Conservation (phyloP, 1,284 basidiomycete species). For the Heterobasidion annosum region DNA sequence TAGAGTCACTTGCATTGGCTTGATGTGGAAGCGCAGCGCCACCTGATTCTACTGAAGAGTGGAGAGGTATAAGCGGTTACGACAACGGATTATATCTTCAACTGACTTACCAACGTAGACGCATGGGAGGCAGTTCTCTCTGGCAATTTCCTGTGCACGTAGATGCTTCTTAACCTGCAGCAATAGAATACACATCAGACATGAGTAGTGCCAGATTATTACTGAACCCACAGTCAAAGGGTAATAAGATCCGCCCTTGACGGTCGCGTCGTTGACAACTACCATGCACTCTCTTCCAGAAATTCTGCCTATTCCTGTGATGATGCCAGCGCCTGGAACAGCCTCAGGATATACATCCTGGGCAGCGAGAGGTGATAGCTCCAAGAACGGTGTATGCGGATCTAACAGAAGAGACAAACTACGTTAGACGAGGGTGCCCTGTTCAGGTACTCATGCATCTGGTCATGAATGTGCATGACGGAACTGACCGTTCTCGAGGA, state of each 20-base stretch:
- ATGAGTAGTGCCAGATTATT: neutral
- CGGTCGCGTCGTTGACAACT: conserved; percentile 90
- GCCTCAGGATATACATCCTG: conserved; percentile 81
- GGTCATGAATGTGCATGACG: neutral
- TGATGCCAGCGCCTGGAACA: conserved; percentile 85
- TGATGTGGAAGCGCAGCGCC: conserved; percentile 91
- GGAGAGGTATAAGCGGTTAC: neutral
- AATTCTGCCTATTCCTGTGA: conserved; percentile 82
- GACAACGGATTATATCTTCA: neutral
- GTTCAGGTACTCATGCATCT: neutral
- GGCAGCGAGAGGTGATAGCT: conserved; percentile 81
- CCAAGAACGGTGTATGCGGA: conserved; percentile 84
- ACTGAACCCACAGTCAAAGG: conserved; percentile 68
- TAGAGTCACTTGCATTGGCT: conserved; percentile 54
- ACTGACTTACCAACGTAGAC: conserved; percentile 73
- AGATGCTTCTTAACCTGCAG: conserved; percentile 88
- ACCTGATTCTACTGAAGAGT: conserved; percentile 74
- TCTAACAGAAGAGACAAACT: conserved; percentile 70
- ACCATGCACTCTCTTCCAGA: conserved; percentile 82
- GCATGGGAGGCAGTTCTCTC: conserved; percentile 85
- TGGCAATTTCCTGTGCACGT: conserved; percentile 87
- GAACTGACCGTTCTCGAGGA: conserved; percentile 73
- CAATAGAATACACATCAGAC: conserved; percentile 3
- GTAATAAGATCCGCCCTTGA: conserved; percentile 91
- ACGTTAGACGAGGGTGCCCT: neutral